Base-by-base conservation (phyloP, 2,329 filamentous ascomycete genomes). In the Sclerotiophoma versabilis region DNA sequence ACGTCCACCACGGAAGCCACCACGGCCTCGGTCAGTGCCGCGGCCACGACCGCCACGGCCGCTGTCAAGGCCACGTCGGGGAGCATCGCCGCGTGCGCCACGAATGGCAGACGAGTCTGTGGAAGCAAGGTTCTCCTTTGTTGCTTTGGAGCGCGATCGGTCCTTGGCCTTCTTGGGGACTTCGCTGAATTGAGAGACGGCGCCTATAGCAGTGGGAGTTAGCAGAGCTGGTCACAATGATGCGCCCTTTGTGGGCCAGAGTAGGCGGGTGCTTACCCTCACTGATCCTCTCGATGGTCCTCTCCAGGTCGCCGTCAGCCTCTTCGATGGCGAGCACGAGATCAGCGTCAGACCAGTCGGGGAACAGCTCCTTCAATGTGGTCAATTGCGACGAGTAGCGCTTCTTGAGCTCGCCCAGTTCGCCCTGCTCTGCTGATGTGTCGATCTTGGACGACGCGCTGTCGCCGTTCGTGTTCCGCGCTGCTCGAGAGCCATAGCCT, bases 291-390 rank as follows among this genome's bases (percentile, higher is more conserved):
- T 89, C 87, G 72, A 91, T 89, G 63, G 90, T 86, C 67, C 85
- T 79, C 66, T 89, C 84, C 69, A 92, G 82, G 77, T 82, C 90
- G 68, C 90, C 91, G 68, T 91, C 85, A 51, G 88, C 89, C 81
- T 99, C 95, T 77, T 96, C 87, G 56, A 99, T 83, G 59, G 93
- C 93, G 75, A 95, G 95, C 62, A 98, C 87, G 61, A 98, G 86
- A 76, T 98, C 93, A 76, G 93, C 91, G 72, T 96, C 91, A 67
- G 92, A 93, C 95, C 93, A 98, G 77, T 92, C 89, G 56, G 91
- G 87, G 81, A 96, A 97, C 80, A 98, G 88, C 76, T 96, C 93
- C 80, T 91, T 92, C 75, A 99, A 87, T 70, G 88, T 87, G 59
- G 83, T 82, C 68, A 96, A 85, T 80, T 93, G 91, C 71, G 81